Evolutionary conservation across 306 rosid species (phyloP).

Genomic region (Fragaria nilgerrensis): DNA sequence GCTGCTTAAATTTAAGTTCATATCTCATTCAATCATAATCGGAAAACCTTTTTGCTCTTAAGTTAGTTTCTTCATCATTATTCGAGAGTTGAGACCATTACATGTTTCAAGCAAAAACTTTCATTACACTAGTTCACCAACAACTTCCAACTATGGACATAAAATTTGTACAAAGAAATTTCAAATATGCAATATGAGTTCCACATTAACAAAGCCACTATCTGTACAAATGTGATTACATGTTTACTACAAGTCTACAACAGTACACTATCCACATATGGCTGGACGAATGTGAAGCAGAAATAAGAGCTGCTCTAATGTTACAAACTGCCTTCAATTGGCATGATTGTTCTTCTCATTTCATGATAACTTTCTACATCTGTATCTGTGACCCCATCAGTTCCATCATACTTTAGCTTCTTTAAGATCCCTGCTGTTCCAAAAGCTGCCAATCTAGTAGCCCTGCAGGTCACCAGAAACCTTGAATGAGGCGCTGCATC

Average conservation of each 20-base stretch:
- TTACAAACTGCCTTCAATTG: constrained; percentile 80
- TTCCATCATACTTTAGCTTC: constrained; percentile 54
- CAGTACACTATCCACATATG: constrained; percentile 62
- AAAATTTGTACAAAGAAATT: constrained; percentile 43
- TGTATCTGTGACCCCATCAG: constrained; percentile 73
- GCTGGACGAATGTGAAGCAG: constrained; percentile 47
- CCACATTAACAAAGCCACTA: constrained; percentile 75
- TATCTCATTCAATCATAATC: neutral
- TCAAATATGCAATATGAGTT: constrained; percentile 48
- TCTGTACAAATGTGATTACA: constrained; percentile 48
- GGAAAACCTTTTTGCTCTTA: neutral
- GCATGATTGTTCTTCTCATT: constrained; percentile 70
- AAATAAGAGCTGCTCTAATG: constrained; percentile 77
- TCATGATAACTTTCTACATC: constrained; percentile 54
- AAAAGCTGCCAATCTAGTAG: constrained; percentile 88
- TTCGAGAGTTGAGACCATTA: too few relatives aligned
- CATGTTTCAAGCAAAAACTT: too few relatives aligned
- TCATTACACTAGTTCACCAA: too few relatives aligned
- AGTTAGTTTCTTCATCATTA: too few relatives aligned
- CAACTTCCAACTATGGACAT: constrained; percentile 39
- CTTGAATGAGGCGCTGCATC: constrained; percentile 13
- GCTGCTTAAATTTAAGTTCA: neutral
- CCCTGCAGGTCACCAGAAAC: constrained; percentile 85
- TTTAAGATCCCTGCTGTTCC: constrained; percentile 86
- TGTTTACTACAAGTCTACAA: constrained; percentile 41